Percentiles rank a stretch among this genome's conserved stretches.
These are phyloP conservation scores for Aphanomyces stellatus DNA, from an alignment of 352 stramenopile species.

Conservation along the genomic window DNA sequence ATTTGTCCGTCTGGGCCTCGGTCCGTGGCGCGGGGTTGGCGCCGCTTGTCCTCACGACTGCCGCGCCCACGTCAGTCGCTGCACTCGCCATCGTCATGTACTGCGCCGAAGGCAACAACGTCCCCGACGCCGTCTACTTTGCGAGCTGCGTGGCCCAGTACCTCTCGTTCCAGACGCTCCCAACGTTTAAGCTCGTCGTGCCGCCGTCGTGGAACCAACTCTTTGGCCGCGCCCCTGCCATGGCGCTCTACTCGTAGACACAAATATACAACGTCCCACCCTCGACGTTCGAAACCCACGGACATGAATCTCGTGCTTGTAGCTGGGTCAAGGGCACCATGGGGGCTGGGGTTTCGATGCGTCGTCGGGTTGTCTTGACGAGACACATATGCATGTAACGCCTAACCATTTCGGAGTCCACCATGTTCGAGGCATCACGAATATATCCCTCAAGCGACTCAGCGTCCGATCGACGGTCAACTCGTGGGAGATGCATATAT, in stretches of 20 bases:
- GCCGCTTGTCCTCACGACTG: conserved; percentile 37
- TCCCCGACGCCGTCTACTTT: conserved; percentile 54
- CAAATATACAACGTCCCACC: too few relatives aligned
- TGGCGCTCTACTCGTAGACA: conserved; percentile 9
- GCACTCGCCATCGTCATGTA: conserved; percentile 57
- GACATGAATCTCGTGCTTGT: too few relatives aligned
- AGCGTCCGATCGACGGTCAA: too few relatives aligned
- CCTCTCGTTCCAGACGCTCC: conserved; percentile 23
- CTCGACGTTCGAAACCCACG: too few relatives aligned
- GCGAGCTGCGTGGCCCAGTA: conserved; percentile 41
- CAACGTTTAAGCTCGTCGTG: conserved; percentile 34
- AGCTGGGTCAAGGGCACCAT: too few relatives aligned
- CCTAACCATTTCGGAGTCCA: too few relatives aligned
- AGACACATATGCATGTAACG: too few relatives aligned
- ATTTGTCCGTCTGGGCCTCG: conserved; percentile 34
- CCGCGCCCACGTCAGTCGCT: conserved; percentile 27
- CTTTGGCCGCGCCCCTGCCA: conserved; percentile 38
- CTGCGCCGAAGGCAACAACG: conserved; percentile 73
- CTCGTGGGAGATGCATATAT: too few relatives aligned
- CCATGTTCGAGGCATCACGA: too few relatives aligned
- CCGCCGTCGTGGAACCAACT: conserved; percentile 58
- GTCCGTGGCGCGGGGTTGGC: conserved; percentile 54
- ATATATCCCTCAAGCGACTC: too few relatives aligned
- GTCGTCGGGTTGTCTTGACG: too few relatives aligned
- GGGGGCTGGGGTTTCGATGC: too few relatives aligned